Base-by-base conservation (phyloP, 1,284 basidiomycete species). In the Malassezia furfur region DNA sequence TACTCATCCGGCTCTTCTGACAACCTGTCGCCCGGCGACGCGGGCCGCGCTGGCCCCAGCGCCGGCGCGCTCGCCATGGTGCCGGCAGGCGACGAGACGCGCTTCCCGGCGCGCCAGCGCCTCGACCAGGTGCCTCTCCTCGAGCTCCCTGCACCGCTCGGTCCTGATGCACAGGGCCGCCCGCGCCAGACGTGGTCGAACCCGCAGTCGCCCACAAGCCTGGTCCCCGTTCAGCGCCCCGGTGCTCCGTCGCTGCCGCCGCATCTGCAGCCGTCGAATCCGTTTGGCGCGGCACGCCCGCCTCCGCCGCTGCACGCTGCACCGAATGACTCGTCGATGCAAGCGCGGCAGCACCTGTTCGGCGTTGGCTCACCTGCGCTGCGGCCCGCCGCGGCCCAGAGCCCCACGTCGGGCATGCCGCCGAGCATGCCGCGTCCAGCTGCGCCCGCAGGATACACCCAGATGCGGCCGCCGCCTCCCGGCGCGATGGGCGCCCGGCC, bases 121-220 rank as follows among this genome's bases (percentile, higher is more conserved):
- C 62, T 63, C 14, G 70, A 73, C 21, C 54, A 68, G 11, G 70
- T 74, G 28, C 70, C 71, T 21, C 57, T 74, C 25, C 62, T 74
- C 15, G 71, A 73, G 57, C 63, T 74, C 30, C 72, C 72, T 11
- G 72, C 69, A 15, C 67, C 72, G 31, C 59, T 74, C n/a, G 72
- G 66, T 21, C 62, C 69, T 0, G 65, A 71, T 37, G 36, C 47
- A n/a, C 17, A 25, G 5, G 35, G 21, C 34, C 47, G 47, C n/a
- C 47, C 47, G 11, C 34, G 50, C 34, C 50, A 17, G 34, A 21
- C 41, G 30, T 19, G 3, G 40, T 19, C 50, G 9, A n/a, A 28
- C 37, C n/a, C 40, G 6, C 12, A 22, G 30, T 25, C 50, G 11
- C 32, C 34, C 5, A 32, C n/a, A 3, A 38, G 34, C 15, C 22